Evolutionary conservation across 2,329 filamentous ascomycete species (phyloP).

Genomic region (Fusarium fujikuroi): DNA sequence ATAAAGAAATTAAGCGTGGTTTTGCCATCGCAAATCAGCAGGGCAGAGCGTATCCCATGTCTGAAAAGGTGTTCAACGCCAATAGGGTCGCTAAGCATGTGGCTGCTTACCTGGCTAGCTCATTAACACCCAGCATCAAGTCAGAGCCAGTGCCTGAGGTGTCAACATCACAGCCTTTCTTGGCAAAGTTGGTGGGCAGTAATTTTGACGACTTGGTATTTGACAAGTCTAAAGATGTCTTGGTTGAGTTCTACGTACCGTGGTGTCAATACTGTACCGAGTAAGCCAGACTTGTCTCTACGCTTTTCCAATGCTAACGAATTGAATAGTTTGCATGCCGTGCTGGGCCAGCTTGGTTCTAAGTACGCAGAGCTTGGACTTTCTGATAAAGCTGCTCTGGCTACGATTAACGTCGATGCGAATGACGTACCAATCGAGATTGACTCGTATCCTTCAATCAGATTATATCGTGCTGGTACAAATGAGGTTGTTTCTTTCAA

Average conservation of each 20-base stretch:
- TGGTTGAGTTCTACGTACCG: background rate
- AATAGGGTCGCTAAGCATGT: background rate
- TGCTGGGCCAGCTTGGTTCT: background rate
- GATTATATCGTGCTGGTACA: background rate
- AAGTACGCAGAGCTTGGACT: background rate
- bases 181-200: background rate
- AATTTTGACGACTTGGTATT: background rate
- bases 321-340: background rate
- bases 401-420: background rate
- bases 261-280: conserved; percentile 6
- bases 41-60: conserved; percentile 3
- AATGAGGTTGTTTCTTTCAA: background rate
- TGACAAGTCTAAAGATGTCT: background rate
- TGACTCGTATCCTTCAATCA: background rate
- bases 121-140: background rate
- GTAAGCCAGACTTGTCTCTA: background rate
- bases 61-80: background rate
- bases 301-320: background rate
- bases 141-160: background rate
- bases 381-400: background rate
- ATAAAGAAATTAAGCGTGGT: background rate
- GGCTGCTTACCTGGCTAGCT: background rate
- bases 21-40: background rate
- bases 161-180: background rate
- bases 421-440: conserved; percentile 6